Percentiles rank a stretch among this genome's conserved stretches.
Conservation (phyloP, 352 stramenopile species). For the Thalassiosira livingstoniorum region DNA sequence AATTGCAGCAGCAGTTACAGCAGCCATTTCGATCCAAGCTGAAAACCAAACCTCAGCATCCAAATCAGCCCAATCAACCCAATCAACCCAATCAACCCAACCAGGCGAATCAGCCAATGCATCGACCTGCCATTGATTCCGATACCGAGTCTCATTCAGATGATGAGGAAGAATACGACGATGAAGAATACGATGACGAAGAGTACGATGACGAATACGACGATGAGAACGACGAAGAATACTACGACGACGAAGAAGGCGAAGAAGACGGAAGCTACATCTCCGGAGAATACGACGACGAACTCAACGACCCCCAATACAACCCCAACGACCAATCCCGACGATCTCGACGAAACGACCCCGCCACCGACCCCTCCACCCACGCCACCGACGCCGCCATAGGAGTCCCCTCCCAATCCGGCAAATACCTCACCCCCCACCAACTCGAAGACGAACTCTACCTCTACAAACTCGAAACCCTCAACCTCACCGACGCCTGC, state of each 20-base stretch:
- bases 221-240: not conserved
- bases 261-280: conserved; percentile 39
- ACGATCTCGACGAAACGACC: not conserved
- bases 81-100: no score
- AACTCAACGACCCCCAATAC: conserved; percentile 7
- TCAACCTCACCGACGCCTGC: conserved; percentile 59
- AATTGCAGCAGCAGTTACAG: no score
- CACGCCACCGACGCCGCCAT: conserved; percentile 11
- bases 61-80: no score
- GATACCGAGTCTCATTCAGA: no score
- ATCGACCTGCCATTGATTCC: no score
- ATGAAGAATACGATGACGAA: no score
- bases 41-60: no score
- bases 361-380: not conserved
- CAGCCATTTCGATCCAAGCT: no score
- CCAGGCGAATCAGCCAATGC: no score
- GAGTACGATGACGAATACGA: no score
- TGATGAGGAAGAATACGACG: no score
- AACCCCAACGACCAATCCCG: not conserved
- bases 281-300: conserved; percentile 53
- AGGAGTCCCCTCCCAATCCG: conserved; percentile 34
- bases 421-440: conserved; percentile 19
- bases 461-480: conserved; percentile 60
- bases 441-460: conserved; percentile 62
- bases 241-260: conserved; percentile 6